These are phyloP conservation scores for Trichoderma koningii DNA, from an alignment of 2,329 filamentous ascomycete genomes.

Conservation along the genomic window DNA sequence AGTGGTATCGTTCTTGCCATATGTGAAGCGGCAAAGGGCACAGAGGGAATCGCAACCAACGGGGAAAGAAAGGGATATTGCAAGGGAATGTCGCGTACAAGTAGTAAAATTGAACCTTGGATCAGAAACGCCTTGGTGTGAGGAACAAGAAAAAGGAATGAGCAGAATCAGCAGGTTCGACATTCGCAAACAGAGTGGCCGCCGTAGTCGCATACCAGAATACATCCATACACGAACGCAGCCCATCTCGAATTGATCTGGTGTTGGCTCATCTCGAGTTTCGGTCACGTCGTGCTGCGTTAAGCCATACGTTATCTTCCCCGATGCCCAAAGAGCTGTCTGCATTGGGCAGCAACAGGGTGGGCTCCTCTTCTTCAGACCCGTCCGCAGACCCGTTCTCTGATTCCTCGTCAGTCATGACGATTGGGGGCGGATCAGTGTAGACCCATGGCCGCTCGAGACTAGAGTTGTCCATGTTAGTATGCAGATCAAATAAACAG, in stretches of 20 bases:
- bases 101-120: not conserved
- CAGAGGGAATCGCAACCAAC: constrained; percentile 7
- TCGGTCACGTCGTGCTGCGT: constrained; percentile 27
- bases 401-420: constrained; percentile 35
- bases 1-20: constrained; percentile 26
- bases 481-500: not conserved
- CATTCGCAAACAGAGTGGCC: not conserved
- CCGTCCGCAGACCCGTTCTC: constrained; percentile 31
- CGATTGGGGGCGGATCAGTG: constrained; percentile 49
- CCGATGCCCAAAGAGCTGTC: constrained; percentile 45
- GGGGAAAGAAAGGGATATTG: not conserved
- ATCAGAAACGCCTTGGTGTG: constrained; percentile 20
- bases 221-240: not conserved
- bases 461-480: constrained; percentile 40
- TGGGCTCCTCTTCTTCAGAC: constrained; percentile 27
- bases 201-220: constrained; percentile 8
- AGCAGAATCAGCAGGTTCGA: not conserved
- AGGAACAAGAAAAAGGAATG: not conserved
- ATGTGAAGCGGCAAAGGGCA: constrained; percentile 14
- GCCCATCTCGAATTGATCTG: not conserved
- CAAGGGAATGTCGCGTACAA: not conserved
- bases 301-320: constrained; percentile 45
- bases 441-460: constrained; percentile 73
- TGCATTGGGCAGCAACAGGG: constrained; percentile 39
- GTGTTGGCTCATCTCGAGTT: not conserved